These are phyloP conservation scores for Vitis hybrid DNA, from an alignment of 177 flowering plant genomes.

Conservation along the genomic window DNA sequence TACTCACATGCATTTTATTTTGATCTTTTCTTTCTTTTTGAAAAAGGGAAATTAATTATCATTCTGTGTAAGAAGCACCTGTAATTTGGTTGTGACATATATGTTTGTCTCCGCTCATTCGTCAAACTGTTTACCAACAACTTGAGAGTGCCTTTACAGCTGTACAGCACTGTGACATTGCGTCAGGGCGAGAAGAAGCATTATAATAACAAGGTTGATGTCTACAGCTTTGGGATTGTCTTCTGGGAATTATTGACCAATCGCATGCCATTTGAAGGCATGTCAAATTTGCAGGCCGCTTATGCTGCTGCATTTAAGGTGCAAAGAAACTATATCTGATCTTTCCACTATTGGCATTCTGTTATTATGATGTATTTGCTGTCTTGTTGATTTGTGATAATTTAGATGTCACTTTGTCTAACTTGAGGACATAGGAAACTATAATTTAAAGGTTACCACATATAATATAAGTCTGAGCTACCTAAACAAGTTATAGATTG, in stretches of 20 bases:
- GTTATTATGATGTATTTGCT: neutral
- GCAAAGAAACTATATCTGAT: slow-evolving; percentile 3
- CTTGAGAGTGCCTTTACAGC: slow-evolving; percentile 45
- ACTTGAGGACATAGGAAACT: neutral
- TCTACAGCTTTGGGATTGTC: slow-evolving; percentile 95
- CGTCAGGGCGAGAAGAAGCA: slow-evolving; percentile 96
- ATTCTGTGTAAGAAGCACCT: no score
- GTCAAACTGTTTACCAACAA: slow-evolving; percentile 16
- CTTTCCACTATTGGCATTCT: neutral
- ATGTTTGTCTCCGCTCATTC: neutral
- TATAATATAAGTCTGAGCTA: neutral
- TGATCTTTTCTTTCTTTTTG: no score
- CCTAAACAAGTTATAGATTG: no score
- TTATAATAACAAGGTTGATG: slow-evolving; percentile 94
- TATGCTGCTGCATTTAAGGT: slow-evolving; percentile 99
- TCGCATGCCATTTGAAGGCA: slow-evolving; percentile 95
- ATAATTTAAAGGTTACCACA: neutral
- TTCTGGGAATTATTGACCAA: slow-evolving; percentile 90
- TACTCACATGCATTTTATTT: no score
- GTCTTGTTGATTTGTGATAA: neutral
- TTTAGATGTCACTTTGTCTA: neutral
- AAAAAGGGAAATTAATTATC: no score
- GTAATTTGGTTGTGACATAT: neutral
- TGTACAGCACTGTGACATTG: slow-evolving; percentile 94
- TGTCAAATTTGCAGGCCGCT: slow-evolving; percentile 98